These are phyloP conservation scores for Hygrophorus pudorinus DNA, from an alignment of 768 basidiomycete species.

Conservation along the genomic window DNA sequence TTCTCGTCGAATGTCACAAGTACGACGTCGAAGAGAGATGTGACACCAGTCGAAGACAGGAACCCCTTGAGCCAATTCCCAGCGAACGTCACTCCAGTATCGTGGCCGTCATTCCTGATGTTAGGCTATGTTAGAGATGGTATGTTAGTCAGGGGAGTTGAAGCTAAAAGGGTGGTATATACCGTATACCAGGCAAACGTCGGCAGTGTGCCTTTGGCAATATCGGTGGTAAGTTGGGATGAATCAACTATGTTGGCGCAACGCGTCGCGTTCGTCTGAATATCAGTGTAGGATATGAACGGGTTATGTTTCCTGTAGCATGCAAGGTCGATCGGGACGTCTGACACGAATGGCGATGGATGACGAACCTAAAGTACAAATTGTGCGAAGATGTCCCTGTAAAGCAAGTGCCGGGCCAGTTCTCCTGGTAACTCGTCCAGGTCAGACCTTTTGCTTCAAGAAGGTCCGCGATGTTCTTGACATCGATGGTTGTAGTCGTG, in stretches of 20 bases:
- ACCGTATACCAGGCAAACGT: not conserved
- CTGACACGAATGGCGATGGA: not conserved
- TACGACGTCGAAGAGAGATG: conserved; percentile 3
- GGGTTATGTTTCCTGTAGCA: not conserved
- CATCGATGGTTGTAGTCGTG: not conserved
- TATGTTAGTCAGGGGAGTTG: not conserved
- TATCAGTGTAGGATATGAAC: not conserved
- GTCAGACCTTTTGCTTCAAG: conserved; percentile 5
- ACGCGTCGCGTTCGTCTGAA: not conserved
- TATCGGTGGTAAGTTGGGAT: not conserved
- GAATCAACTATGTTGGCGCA: not conserved
- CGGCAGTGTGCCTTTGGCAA: not conserved
- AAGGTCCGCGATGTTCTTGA: conserved; percentile 4
- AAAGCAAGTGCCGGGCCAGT: conserved; percentile 5
- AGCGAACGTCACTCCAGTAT: conserved; percentile 5
- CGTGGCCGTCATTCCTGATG: conserved; percentile 5
- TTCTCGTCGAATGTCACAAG: conserved; percentile 4
- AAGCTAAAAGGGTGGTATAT: not conserved
- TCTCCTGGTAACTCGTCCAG: conserved; percentile 7
- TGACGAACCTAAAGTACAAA: not conserved
- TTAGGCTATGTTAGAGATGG: conserved; percentile 1
- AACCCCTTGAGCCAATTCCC: conserved; percentile 6
- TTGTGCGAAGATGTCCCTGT: not conserved
- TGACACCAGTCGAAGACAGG: conserved; percentile 1
- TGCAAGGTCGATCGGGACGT: not conserved